phyloP scores from a whole-genome alignment of 1,139 yeast species.

The Sugiyamaella grinbergsii region DNA sequence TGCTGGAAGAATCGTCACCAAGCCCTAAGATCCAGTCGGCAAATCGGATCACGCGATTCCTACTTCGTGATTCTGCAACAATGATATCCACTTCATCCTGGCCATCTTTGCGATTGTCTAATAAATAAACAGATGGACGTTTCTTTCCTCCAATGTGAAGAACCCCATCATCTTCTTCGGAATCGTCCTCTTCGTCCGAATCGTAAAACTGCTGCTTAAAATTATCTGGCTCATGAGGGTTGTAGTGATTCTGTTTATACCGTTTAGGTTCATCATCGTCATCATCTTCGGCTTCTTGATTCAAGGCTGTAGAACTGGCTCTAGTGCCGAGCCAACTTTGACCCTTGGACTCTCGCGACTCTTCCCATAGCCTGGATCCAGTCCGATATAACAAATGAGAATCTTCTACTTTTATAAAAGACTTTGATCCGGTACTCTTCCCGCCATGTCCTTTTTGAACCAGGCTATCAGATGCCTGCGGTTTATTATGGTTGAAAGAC shows the following conservation, averaged over 20 bases:
- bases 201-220: conserved; percentile 14
- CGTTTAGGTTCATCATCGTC: conserved; percentile 11
- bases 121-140: conserved; percentile 16
- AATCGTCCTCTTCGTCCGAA: conserved; percentile 22
- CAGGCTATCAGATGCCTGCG: not conserved
- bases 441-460: not conserved
- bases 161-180: conserved; percentile 27
- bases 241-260: not conserved
- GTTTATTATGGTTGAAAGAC: conserved; percentile 8
- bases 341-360: conserved; percentile 35
- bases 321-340: conserved; percentile 35
- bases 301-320: conserved; percentile 27
- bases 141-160: conserved; percentile 23
- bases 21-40: conserved; percentile 39
- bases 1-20: conserved; percentile 25
- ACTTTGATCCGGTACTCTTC: conserved; percentile 6
- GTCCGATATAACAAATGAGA: conserved; percentile 34
- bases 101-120: conserved; percentile 23
- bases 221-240: not conserved
- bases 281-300: conserved; percentile 19
- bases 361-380: conserved; percentile 38
- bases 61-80: conserved; percentile 25
- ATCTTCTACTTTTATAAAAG: conserved; percentile 20
- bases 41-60: conserved; percentile 31
- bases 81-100: conserved; percentile 26